Conservation (phyloP, 192 early-diverging fungal species). For the Coemansia sp. region DNA sequence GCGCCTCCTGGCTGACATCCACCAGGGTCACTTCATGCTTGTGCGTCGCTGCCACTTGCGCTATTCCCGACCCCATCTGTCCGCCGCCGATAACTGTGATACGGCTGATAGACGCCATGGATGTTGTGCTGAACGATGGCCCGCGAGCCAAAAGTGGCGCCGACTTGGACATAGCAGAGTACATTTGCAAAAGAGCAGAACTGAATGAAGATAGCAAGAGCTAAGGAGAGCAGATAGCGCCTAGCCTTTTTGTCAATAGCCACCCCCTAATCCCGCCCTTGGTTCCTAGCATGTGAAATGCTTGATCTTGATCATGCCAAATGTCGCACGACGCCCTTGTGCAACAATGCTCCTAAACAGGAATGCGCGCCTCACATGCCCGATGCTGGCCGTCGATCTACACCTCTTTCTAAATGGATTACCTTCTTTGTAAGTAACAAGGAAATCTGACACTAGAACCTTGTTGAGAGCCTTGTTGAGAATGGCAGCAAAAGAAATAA, state of each 20-base stretch:
- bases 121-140: conserved; percentile 1
- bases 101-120: conserved; percentile 20
- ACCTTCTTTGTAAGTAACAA: background rate
- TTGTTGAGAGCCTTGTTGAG: no score
- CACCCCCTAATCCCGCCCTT: background rate
- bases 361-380: background rate
- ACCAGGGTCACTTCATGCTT: conserved; percentile 84
- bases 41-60: conserved; percentile 81
- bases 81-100: conserved; percentile 86
- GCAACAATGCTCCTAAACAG: background rate
- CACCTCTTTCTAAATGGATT: background rate
- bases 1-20: conserved; percentile 67
- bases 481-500: background rate
- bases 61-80: conserved; percentile 86
- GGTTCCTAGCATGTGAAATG: background rate
- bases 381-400: background rate
- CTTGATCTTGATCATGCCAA: background rate
- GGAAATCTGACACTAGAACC: background rate
- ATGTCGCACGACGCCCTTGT: background rate
- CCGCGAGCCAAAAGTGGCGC: background rate
- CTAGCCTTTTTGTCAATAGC: no score
- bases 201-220: background rate
- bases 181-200: background rate
- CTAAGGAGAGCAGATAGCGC: background rate
- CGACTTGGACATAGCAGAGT: background rate